These are phyloP conservation scores for Phytophthora colocasiae DNA, from an alignment of 352 stramenopile species.

Conservation along the genomic window DNA sequence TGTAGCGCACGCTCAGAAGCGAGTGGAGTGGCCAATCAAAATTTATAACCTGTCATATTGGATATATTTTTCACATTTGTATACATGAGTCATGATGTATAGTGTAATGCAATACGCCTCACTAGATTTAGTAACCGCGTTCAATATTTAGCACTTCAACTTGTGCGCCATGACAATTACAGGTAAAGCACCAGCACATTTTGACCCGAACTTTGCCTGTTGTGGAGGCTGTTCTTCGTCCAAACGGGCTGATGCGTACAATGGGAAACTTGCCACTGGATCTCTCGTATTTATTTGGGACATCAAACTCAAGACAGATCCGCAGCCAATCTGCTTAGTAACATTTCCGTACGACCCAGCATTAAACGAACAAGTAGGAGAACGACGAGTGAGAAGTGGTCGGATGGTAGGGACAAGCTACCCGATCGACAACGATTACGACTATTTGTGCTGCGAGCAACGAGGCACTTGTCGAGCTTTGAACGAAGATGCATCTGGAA, in stretches of 20 bases:
- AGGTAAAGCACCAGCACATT: conserved; percentile 24
- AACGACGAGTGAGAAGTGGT: conserved; percentile 68
- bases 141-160: conserved; percentile 21
- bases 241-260: conserved; percentile 56
- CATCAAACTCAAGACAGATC: conserved; percentile 62
- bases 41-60: no score
- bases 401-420: conserved; percentile 67
- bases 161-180: conserved; percentile 33
- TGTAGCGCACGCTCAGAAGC: no score
- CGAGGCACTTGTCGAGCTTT: conserved; percentile 49
- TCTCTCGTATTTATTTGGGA: conserved; percentile 77
- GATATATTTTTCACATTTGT: no score
- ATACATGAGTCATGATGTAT: no score
- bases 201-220: conserved; percentile 68
- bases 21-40: no score
- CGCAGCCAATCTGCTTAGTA: conserved; percentile 44
- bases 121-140: conserved; percentile 14
- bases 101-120: no score
- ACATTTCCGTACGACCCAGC: conserved; percentile 74
- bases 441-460: conserved; percentile 74
- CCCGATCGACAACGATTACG: conserved; percentile 77
- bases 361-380: conserved; percentile 62
- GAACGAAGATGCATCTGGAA: conserved; percentile 68
- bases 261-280: conserved; percentile 54
- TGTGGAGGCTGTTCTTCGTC: conserved; percentile 74